A percentile compares a stretch with the other conserved stretches of the same genome.
Evolutionary conservation across 768 basidiomycete genomes (phyloP).

Genomic region (Daedalea quercina): DNA sequence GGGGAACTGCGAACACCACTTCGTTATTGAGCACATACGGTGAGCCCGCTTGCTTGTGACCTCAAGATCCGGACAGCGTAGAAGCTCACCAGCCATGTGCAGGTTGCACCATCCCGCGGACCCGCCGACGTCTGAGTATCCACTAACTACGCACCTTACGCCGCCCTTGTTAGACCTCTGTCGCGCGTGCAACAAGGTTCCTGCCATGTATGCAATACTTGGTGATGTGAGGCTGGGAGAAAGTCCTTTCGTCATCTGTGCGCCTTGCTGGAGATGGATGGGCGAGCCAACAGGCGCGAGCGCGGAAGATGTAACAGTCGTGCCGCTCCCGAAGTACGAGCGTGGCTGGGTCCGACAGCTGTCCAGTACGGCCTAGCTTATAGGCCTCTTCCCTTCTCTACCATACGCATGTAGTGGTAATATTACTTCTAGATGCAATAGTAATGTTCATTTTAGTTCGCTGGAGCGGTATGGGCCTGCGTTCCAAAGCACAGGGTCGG

Average conservation of each 20-base stretch:
- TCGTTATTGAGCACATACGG: conserved; percentile 73
- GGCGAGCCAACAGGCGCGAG: conserved; percentile 41
- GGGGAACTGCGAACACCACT: conserved; percentile 78
- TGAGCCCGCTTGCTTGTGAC: conserved; percentile 18
- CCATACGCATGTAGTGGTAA: too few relatives aligned
- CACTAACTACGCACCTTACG: conserved; percentile 59
- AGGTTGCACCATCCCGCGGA: conserved; percentile 61
- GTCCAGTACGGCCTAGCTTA: too few relatives aligned
- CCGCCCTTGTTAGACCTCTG: conserved; percentile 59
- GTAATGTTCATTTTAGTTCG: too few relatives aligned
- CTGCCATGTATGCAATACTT: conserved; percentile 59
- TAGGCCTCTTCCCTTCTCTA: too few relatives aligned
- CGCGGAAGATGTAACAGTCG: conserved; percentile 36
- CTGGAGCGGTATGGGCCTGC: too few relatives aligned
- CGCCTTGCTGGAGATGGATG: conserved; percentile 67
- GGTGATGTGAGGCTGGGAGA: conserved; percentile 74
- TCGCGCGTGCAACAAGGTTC: conserved; percentile 62
- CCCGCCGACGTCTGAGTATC: conserved; percentile 48
- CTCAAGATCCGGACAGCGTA: background rate
- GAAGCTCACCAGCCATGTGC: conserved; percentile 3
- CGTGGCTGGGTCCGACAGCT: conserved; percentile 31
- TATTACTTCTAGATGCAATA: too few relatives aligned
- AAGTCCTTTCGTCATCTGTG: conserved; percentile 70
- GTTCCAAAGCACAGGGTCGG: too few relatives aligned
- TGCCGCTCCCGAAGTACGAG: conserved; percentile 44